Evolutionary conservation across 2,329 filamentous ascomycete species (phyloP).

Genomic region (Fusarium avenaceum): DNA sequence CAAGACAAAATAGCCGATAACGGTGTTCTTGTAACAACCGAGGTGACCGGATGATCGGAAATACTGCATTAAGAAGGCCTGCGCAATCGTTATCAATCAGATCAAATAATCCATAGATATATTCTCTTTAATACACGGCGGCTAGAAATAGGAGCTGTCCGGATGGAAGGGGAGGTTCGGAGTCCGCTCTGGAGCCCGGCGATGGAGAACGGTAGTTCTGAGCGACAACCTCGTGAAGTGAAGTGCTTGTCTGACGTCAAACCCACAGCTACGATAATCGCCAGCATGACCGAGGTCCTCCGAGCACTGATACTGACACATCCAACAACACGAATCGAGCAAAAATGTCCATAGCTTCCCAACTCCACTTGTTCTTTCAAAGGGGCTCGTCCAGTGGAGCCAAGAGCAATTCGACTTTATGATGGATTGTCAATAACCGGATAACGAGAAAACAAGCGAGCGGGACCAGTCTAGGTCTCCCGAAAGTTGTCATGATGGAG

Average conservation of each 20-base stretch:
- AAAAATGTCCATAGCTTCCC: constrained; percentile 2
- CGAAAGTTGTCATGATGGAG: constrained; percentile 41
- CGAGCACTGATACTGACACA: constrained; percentile 10
- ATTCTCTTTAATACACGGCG: constrained; percentile 15
- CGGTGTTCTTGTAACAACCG: constrained; percentile 31
- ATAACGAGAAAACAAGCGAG: constrained; percentile 13
- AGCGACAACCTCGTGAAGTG: constrained; percentile 24
- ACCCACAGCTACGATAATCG: constrained; percentile 21
- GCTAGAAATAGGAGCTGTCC: constrained; percentile 25
- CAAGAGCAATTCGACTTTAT: constrained; percentile 10
- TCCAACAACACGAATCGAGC: constrained; percentile 26
- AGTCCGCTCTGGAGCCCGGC: constrained; percentile 40
- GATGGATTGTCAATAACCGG: constrained; percentile 22
- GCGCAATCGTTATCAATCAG: constrained; percentile 16
- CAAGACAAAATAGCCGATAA: constrained; percentile 38
- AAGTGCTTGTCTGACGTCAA: constrained; percentile 46
- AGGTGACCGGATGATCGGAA: constrained; percentile 47
- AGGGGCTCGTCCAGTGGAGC: constrained; percentile 28
- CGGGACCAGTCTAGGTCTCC: constrained; percentile 7
- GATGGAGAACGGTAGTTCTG: constrained; percentile 42
- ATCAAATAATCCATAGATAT: constrained; percentile 17
- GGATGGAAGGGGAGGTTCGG: constrained; percentile 47
- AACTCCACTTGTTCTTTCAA: constrained; percentile 28
- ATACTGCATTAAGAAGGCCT: constrained; percentile 10
- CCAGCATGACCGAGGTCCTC: constrained; percentile 44